Base-by-base conservation (phyloP, 345 rosid species). In the Leavenworthia alabamica region DNA sequence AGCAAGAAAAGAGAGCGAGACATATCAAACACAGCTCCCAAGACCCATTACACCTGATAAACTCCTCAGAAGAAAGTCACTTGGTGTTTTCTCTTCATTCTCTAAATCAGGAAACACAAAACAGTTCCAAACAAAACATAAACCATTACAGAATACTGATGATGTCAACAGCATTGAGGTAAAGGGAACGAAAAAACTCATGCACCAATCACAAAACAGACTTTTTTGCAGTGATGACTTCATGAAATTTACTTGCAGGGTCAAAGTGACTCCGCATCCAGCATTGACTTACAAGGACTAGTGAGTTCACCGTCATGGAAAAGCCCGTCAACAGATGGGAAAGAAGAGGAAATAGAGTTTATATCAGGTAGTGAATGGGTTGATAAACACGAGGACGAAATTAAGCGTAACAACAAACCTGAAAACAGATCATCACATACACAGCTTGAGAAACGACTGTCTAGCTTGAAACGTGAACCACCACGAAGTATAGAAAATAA, bases 251-350 rank as follows among this genome's bases (percentile, higher is more conserved):
- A 2, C 60, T 60, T 80, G 68, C 73, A 73, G 81, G 58, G 75
- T 59, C 76, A 65, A 68, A 79, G 75, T 35, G 76, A 72, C 24
- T 60, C 86, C 31, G 69, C 77, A 62, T 54, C 81, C 7, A 86
- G 89, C 73, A 46, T 80, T 46, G 97, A 93, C 77, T 78, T 80
- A 43, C 86, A 71, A 43, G 97, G 86, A 73, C 73, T 79, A 43
- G 60, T 73, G 3, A 77, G 77, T 71, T 86, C 99, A 27, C 87
- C 86, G 9, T 75, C 83, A 2, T 63, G 70, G 47, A 60, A 66
- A 50, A 81, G 71, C 62, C 79, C 80, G 7, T 74, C 71, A 48
- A 50, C 62, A 55, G 80, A 67, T 16, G 71, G 57, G 11, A 81
- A 76, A 35, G 91, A 82, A 24, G 85, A 75, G 26, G 96, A 83